Percentiles rank a stretch among this genome's conserved stretches.
Evolutionary conservation across 2,329 filamentous ascomycete genomes (phyloP).

Genomic region (Alternaria sp.): DNA sequence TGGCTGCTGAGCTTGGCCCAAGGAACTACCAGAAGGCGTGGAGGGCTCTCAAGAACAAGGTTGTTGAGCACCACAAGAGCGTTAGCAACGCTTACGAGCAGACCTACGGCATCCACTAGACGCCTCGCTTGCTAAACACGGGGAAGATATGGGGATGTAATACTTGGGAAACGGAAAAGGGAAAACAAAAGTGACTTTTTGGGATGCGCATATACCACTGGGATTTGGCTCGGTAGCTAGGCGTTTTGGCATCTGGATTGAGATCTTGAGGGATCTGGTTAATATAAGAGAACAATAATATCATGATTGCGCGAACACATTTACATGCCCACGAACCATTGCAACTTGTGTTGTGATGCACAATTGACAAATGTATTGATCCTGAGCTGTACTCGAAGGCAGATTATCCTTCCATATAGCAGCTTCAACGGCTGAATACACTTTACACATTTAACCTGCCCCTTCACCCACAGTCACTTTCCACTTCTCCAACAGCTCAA

Average conservation of each 20-base stretch:
- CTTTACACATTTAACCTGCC: too few species aligned
- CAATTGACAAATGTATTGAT: too few species aligned
- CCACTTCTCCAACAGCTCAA: too few species aligned
- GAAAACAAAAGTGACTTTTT: constrained; percentile 11
- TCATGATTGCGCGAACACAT: background rate
- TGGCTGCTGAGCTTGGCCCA: constrained; percentile 7
- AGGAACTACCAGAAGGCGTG: constrained; percentile 34
- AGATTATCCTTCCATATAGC: too few species aligned
- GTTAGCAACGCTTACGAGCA: constrained; percentile 32
- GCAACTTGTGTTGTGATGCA: too few species aligned
- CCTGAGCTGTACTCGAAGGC: too few species aligned
- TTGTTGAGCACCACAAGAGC: constrained; percentile 40
- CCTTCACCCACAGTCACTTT: too few species aligned
- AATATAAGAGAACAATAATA: background rate
- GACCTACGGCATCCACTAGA: constrained; percentile 14
- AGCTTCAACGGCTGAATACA: too few species aligned
- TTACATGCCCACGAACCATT: background rate
- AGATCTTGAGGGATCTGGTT: background rate
- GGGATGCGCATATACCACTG: constrained; percentile 8
- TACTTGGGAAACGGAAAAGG: background rate
- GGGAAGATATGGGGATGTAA: background rate
- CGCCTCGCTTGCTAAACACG: background rate
- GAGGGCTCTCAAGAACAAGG: constrained; percentile 34
- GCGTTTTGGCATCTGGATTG: background rate
- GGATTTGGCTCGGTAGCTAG: background rate